Evolutionary conservation across 2,329 filamentous ascomycete genomes (phyloP).

Genomic region (Aspergillus melleus): DNA sequence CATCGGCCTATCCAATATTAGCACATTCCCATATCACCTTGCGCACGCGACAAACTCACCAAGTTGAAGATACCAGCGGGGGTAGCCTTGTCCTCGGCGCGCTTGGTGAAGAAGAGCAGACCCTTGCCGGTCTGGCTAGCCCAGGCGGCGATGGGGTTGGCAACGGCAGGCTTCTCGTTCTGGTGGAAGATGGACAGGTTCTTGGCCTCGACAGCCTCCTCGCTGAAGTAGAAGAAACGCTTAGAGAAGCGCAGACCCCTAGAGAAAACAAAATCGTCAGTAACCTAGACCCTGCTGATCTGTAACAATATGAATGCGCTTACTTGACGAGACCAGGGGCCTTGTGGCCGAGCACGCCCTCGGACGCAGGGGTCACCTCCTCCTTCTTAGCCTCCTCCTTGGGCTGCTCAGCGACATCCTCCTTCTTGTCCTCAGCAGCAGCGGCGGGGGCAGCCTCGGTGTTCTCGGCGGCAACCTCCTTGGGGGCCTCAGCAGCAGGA

Average conservation of each 20-base stretch:
- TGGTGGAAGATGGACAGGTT: slow-evolving; percentile 76
- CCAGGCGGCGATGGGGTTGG: slow-evolving; percentile 82
- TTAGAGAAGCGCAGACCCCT: slow-evolving; percentile 90
- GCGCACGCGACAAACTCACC: slow-evolving; percentile 54
- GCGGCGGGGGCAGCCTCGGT: slow-evolving; percentile 40
- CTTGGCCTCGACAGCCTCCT: slow-evolving; percentile 71
- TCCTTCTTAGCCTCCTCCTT: slow-evolving; percentile 34
- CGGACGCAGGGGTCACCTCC: slow-evolving; percentile 70
- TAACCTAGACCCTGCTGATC: not conserved
- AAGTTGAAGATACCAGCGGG: slow-evolving; percentile 83
- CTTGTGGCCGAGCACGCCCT: slow-evolving; percentile 88
- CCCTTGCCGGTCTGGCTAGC: slow-evolving; percentile 93
- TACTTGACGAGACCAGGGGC: slow-evolving; percentile 86
- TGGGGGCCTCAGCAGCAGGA: slow-evolving; percentile 30
- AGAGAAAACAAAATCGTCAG: slow-evolving; percentile 24
- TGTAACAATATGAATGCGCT: slow-evolving; percentile 36
- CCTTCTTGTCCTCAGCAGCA: slow-evolving; percentile 36
- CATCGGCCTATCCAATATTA: slow-evolving; percentile 57
- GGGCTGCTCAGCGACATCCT: slow-evolving; percentile 40
- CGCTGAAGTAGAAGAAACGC: slow-evolving; percentile 87
- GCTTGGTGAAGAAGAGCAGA: slow-evolving; percentile 87
- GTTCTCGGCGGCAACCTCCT: slow-evolving; percentile 33
- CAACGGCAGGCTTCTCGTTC: slow-evolving; percentile 79
- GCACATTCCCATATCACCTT: slow-evolving; percentile 8
- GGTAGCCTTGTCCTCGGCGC: slow-evolving; percentile 74